Evolutionary conservation across 1,284 basidiomycete species (phyloP).

Genomic region (Melanopsichium pennsylvanicum): DNA sequence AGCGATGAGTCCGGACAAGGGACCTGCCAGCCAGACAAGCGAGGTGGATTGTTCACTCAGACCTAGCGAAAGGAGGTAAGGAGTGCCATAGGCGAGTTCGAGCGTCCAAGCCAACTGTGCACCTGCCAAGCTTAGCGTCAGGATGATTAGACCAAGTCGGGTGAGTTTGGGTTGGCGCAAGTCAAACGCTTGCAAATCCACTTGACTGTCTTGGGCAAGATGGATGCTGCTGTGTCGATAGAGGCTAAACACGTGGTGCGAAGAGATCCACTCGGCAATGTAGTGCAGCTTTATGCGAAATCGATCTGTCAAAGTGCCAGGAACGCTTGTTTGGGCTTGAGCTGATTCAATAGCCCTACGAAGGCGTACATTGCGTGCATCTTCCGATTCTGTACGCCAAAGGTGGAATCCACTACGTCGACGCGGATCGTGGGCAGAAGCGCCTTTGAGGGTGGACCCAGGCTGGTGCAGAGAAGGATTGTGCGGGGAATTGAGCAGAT

Average conservation of each 20-base stretch:
- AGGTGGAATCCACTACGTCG: slow-evolving; percentile 51
- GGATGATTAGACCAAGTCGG: slow-evolving; percentile 67
- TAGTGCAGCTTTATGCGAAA: neutral
- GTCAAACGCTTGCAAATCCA: neutral
- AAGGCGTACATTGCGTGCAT: slow-evolving; percentile 22
- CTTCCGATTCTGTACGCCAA: slow-evolving; percentile 51
- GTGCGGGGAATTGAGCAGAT: slow-evolving; percentile 39
- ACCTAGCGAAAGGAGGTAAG: slow-evolving; percentile 87
- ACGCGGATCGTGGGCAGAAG: slow-evolving; percentile 26
- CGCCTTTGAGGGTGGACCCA: slow-evolving; percentile 24
- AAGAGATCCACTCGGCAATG: neutral
- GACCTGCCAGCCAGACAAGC: slow-evolving; percentile 95
- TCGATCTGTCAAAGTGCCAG: neutral
- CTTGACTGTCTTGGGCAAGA: neutral
- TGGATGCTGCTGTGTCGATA: slow-evolving; percentile 16
- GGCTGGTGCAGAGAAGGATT: slow-evolving; percentile 24
- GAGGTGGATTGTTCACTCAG: slow-evolving; percentile 89
- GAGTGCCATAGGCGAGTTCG: slow-evolving; percentile 83
- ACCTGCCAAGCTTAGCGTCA: slow-evolving; percentile 73
- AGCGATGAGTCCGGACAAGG: slow-evolving; percentile 87
- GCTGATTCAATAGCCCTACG: slow-evolving; percentile 17
- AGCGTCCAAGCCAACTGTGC: slow-evolving; percentile 93
- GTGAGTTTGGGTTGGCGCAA: slow-evolving; percentile 49
- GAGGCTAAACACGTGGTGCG: slow-evolving; percentile 9
- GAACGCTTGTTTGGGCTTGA: slow-evolving; percentile 10